Evolutionary conservation across 1,139 yeast species (phyloP), one percentile per base, ranked within the genome.

Genomic region (Geotrichum siamense): DNA sequence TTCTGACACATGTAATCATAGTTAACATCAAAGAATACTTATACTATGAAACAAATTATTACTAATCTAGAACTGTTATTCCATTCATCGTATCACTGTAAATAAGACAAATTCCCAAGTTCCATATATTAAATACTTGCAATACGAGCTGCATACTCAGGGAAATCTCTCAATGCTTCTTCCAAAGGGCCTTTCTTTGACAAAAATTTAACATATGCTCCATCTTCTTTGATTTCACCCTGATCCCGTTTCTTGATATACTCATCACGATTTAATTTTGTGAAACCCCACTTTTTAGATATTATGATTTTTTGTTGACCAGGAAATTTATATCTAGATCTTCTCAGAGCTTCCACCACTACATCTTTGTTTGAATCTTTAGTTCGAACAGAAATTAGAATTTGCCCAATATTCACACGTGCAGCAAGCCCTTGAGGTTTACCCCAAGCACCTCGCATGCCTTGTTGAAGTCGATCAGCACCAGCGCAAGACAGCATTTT

Each of bases 371-470:
- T 87, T 67, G 81, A 75, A 75, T 91, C 98, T 80, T 82, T 91
- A 74, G 96, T 85, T 80, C 98, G 89, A 71, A 87, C 89, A 62
- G 98, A 91, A 77, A 91, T 81, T 71, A 91, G 82, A 71, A 91
- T 82, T 79, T 91, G 98, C 69, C 98, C 98, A 74, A 91, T 91
- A 76, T 77, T 77, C 70, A 91, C 98, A 76, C 98, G 89, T 67
- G 98, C 98, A 65, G 97, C 98, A 69, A 89, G 81, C 79, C 98
- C 98, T 67, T 89, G 96, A 68, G 98, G 98, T 79, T 91, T 91
- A 85, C 98, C 98, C 97, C 97, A 91, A 70, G 98, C 98, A 81
- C 94, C 94, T 85, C 98, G 89, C 98, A 91, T 91, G 86, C 98
- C 98, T 79, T 93, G 97, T 79, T 91, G 98, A 76, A 91, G 82